Conservation (phyloP, 1,284 basidiomycete genomes). For the Marasmius tenuissimus region DNA sequence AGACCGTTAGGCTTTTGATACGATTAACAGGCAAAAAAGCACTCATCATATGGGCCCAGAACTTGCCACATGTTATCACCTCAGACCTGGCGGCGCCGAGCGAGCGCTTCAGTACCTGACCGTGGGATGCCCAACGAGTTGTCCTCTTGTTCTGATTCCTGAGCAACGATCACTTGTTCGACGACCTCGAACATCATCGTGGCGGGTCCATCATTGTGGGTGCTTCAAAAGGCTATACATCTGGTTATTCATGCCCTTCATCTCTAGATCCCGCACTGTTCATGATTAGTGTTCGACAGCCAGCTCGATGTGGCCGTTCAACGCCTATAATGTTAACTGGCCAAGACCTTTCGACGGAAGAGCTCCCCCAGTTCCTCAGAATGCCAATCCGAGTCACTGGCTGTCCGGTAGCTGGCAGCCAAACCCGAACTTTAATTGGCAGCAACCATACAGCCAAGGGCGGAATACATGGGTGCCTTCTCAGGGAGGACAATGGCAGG, state of each 20-base stretch:
- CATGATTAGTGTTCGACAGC: not conserved
- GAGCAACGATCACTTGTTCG: not conserved
- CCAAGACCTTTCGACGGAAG: not conserved
- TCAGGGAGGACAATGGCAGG: conserved; percentile 21
- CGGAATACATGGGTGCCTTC: conserved; percentile 36
- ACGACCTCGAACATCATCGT: not conserved
- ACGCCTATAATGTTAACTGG: not conserved
- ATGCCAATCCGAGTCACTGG: conserved; percentile 45
- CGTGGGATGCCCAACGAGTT: no score
- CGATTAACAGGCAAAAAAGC: no score
- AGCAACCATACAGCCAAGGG: conserved; percentile 16
- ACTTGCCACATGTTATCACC: no score
- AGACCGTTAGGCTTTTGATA: no score
- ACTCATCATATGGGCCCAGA: no score
- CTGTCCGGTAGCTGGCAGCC: conserved; percentile 46
- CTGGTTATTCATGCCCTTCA: not conserved
- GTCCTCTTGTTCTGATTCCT: no score
- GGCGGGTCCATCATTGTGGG: not conserved
- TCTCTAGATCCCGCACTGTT: not conserved
- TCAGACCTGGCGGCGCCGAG: no score
- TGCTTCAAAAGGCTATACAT: not conserved
- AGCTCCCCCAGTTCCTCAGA: conserved; percentile 6
- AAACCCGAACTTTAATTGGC: conserved; percentile 42
- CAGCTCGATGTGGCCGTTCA: not conserved
- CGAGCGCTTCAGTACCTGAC: no score